Percentiles rank a stretch among this genome's conserved stretches.
Conservation (phyloP, 2,329 filamentous ascomycete species). For the Nemania serpens region DNA sequence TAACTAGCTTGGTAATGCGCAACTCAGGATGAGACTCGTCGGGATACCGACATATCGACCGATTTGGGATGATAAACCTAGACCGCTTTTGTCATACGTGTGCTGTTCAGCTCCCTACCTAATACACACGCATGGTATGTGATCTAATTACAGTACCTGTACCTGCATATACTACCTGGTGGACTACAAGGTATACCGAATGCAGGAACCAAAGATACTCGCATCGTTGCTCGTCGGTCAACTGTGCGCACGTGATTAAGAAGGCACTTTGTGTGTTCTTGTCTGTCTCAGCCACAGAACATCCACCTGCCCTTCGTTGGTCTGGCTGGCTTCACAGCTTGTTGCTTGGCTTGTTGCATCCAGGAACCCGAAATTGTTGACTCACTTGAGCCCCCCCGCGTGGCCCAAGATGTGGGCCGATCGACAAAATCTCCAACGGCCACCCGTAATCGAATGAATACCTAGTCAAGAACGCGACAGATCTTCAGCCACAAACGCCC, state of each 20-base stretch:
- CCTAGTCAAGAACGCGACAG: slow-evolving; percentile 26
- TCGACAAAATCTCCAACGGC: slow-evolving; percentile 26
- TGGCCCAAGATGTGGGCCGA: slow-evolving; percentile 29
- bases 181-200: too few relatives aligned
- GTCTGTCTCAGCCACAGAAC: slow-evolving; percentile 14
- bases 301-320: slow-evolving; percentile 11
- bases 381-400: slow-evolving; percentile 21
- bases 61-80: slow-evolving; percentile 9
- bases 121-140: slow-evolving; percentile 1
- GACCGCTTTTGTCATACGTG: slow-evolving; percentile 3
- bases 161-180: not conserved
- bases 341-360: too few relatives aligned
- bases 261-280: slow-evolving; percentile 4
- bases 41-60: slow-evolving; percentile 7
- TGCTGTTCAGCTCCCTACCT: slow-evolving; percentile 12
- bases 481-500: slow-evolving; percentile 20
- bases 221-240: slow-evolving; percentile 6
- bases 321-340: slow-evolving; percentile 21
- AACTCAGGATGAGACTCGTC: slow-evolving; percentile 25
- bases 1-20: not conserved
- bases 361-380: slow-evolving; percentile 12
- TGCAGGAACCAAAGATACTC: not conserved
- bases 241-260: slow-evolving; percentile 20
- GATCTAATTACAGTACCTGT: not conserved
- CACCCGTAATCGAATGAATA: slow-evolving; percentile 20